Evolutionary conservation across 208 protist genomes (phyloP).

Genomic region (Trypanosomatidae sp.): DNA sequence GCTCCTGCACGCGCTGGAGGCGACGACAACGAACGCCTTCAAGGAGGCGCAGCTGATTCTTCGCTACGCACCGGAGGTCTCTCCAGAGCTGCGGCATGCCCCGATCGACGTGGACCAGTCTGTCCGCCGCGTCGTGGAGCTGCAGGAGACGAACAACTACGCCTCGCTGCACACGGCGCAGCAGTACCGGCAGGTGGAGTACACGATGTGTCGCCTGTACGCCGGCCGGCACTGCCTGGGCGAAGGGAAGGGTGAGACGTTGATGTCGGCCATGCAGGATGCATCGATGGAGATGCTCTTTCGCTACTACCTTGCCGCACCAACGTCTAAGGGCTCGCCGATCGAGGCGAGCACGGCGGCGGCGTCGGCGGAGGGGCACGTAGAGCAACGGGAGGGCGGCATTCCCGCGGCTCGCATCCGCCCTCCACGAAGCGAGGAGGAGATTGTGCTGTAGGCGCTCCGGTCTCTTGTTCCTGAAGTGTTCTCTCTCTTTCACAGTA

Average conservation of each 20-base stretch:
- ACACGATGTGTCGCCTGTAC: constrained; percentile 80
- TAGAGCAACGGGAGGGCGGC: neutral
- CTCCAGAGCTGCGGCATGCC: constrained; percentile 33
- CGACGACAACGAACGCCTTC: constrained; percentile 55
- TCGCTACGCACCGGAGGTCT: constrained; percentile 68
- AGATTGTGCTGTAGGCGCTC: constrained; percentile 44
- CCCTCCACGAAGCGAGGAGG: constrained; percentile 29
- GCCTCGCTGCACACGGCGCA: constrained; percentile 60
- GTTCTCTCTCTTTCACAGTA: no score
- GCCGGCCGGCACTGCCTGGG: constrained; percentile 70
- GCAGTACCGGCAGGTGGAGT: constrained; percentile 84
- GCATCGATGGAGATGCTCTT: constrained; percentile 70
- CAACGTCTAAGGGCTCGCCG: neutral
- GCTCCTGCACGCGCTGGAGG: constrained; percentile 59
- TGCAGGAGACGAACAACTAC: constrained; percentile 89
- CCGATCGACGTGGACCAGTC: constrained; percentile 89
- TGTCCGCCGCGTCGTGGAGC: constrained; percentile 67
- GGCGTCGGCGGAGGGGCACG: neutral
- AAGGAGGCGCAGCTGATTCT: constrained; percentile 88
- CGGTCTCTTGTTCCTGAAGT: no score
- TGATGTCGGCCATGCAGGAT: constrained; percentile 84
- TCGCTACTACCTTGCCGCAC: constrained; percentile 73
- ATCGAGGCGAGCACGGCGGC: neutral
- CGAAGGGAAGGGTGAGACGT: constrained; percentile 82
- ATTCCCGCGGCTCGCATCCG: constrained; percentile 26